Percentiles rank a stretch among this genome's conserved stretches.
Conservation (phyloP, 2,329 filamentous ascomycete species). For the Pseudogymnoascus sp. region DNA sequence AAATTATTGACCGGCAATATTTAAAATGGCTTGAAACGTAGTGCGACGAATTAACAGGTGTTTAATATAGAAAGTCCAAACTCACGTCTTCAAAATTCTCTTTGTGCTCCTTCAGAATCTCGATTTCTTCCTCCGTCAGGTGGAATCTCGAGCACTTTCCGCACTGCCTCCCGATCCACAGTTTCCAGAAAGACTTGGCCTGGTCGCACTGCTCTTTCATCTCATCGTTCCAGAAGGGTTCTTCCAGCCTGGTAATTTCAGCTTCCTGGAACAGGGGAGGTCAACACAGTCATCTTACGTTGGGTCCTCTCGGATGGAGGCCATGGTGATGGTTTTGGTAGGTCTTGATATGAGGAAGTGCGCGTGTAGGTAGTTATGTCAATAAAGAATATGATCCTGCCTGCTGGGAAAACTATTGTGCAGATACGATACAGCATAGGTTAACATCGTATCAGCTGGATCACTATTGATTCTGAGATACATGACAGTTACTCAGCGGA, state of each 20-base stretch:
- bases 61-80: not conserved
- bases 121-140: not conserved
- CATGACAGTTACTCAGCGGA: not conserved
- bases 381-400: not conserved
- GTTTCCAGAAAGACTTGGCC: conserved; percentile 9
- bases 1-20: not conserved
- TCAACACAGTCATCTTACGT: not conserved
- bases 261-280: not conserved
- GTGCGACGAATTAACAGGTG: not conserved
- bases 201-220: conserved; percentile 2
- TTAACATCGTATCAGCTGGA: not conserved
- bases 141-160: not conserved
- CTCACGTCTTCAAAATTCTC: not conserved
- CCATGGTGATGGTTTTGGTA: not conserved
- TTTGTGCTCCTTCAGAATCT: not conserved
- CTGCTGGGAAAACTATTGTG: not conserved
- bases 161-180: not conserved
- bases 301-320: not conserved
- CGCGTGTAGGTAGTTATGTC: not conserved
- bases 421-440: not conserved
- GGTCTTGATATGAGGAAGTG: not conserved
- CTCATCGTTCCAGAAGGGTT: not conserved
- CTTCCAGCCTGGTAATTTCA: not conserved
- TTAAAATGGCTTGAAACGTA: not conserved
- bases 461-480: not conserved